Percentiles rank a stretch among this genome's conserved stretches.
Conservation (phyloP, 2,329 filamentous ascomycete species). For the Arthrinium phaeospermum region DNA sequence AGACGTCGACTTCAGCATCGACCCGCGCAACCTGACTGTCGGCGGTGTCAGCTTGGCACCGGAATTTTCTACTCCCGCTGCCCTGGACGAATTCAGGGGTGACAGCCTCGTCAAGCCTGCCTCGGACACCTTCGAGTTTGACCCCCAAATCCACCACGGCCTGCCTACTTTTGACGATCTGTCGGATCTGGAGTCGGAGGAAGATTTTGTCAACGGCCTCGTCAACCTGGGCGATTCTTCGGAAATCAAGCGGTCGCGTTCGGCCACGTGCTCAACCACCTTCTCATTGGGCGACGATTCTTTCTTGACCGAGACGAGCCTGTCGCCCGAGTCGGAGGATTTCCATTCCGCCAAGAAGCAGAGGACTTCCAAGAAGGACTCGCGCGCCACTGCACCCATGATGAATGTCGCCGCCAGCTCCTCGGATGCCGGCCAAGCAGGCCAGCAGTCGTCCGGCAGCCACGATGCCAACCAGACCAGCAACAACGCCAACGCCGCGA, state of each 20-base stretch:
- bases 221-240: slow-evolving; percentile 63
- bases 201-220: slow-evolving; percentile 79
- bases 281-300: slow-evolving; percentile 76
- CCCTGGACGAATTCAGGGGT: slow-evolving; percentile 65
- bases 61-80: slow-evolving; percentile 70
- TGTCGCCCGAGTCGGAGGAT: slow-evolving; percentile 63
- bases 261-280: slow-evolving; percentile 70
- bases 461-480: slow-evolving; percentile 41
- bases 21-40: slow-evolving; percentile 88
- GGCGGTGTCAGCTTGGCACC: slow-evolving; percentile 56
- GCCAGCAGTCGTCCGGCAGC: slow-evolving; percentile 44
- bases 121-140: slow-evolving; percentile 56
- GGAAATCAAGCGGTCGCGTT: slow-evolving; percentile 73
- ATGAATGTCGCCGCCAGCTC: slow-evolving; percentile 52
- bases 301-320: slow-evolving; percentile 75
- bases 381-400: slow-evolving; percentile 41
- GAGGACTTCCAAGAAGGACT: slow-evolving; percentile 60
- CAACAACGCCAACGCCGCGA: slow-evolving; percentile 41
- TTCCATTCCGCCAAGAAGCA: slow-evolving; percentile 62
- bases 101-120: slow-evolving; percentile 53
- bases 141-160: slow-evolving; percentile 55
- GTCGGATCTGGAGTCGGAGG: slow-evolving; percentile 89
- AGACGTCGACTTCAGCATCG: slow-evolving; percentile 80
- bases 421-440: slow-evolving; percentile 36
- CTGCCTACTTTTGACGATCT: slow-evolving; percentile 82